phyloP scores from a whole-genome alignment of 1,139 yeast genomes.

The Pichia sp. region DNA sequence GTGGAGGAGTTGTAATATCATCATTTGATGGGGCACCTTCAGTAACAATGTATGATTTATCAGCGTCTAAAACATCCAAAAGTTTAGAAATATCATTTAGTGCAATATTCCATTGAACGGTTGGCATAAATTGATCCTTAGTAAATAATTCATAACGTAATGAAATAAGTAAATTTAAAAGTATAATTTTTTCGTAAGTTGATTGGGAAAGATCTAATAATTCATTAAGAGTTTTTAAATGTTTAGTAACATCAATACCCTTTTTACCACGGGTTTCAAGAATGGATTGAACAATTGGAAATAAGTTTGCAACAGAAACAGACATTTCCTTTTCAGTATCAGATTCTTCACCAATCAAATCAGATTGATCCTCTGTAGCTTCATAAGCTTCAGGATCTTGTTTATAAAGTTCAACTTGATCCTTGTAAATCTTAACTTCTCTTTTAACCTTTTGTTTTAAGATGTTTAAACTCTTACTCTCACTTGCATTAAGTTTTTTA shows the following conservation, averaged over 20 bases:
- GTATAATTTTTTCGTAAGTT: conserved; percentile 71
- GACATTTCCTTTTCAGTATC: conserved; percentile 32
- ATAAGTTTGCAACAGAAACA: conserved; percentile 37
- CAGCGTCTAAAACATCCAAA: conserved; percentile 61
- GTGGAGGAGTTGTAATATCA: conserved; percentile 74
- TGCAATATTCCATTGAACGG: conserved; percentile 74
- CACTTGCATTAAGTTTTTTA: conserved; percentile 76
- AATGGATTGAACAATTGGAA: conserved; percentile 67
- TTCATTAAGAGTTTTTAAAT: conserved; percentile 63
- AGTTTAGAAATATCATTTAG: conserved; percentile 57
- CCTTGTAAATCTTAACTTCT: conserved; percentile 61
- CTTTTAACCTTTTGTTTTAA: conserved; percentile 85
- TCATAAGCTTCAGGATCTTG: conserved; percentile 72
- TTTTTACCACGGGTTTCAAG: conserved; percentile 94
- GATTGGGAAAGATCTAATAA: conserved; percentile 48
- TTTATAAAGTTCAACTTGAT: conserved; percentile 53
- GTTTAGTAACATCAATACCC: conserved; percentile 80
- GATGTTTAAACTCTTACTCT: conserved; percentile 82
- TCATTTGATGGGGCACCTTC: conserved; percentile 77
- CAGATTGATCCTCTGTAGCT: conserved; percentile 29
- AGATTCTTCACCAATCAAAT: conserved; percentile 20
- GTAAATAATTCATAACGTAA: conserved; percentile 78
- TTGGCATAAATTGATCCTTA: conserved; percentile 66
- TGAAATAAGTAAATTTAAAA: conserved; percentile 79
- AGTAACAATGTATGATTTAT: conserved; percentile 60